Conservation (phyloP, 192 early-diverging fungal genomes). For the Globomyces pollinis-pini region DNA sequence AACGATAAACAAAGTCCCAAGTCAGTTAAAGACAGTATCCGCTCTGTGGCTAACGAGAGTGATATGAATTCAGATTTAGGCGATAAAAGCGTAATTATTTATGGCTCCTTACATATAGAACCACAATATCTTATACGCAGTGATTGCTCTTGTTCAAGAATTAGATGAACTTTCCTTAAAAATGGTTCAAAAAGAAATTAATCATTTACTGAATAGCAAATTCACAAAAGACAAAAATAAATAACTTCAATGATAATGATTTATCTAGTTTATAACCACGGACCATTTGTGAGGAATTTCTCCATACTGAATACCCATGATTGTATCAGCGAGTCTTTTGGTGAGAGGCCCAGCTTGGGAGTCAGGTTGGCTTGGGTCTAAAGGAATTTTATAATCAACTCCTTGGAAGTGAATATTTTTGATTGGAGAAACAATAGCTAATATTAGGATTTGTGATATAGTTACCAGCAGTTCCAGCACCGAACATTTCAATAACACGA, state of each 20-base stretch:
- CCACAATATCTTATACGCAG: not conserved
- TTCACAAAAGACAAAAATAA: not conserved
- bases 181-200: not conserved
- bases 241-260: not conserved
- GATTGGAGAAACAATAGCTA: slow-evolving; percentile 83
- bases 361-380: slow-evolving; percentile 70
- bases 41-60: no score
- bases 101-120: no score
- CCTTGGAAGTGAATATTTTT: slow-evolving; percentile 75
- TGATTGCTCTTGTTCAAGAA: not conserved
- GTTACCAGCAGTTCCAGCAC: slow-evolving; percentile 78
- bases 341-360: slow-evolving; percentile 82
- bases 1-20: no score
- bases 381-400: slow-evolving; percentile 72
- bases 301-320: slow-evolving; percentile 93
- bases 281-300: slow-evolving; percentile 79
- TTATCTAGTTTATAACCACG: slow-evolving; percentile 61
- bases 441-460: not conserved
- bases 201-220: not conserved
- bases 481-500: slow-evolving; percentile 86
- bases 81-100: no score
- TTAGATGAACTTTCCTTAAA: not conserved
- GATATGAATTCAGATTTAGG: no score
- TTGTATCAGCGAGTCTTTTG: slow-evolving; percentile 69
- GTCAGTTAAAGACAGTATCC: no score